A percentile compares a stretch with the other conserved stretches of the same genome.
phyloP scores from a whole-genome alignment of 2,329 filamentous ascomycete species.

The Stagonosporopsis vannaccii region DNA sequence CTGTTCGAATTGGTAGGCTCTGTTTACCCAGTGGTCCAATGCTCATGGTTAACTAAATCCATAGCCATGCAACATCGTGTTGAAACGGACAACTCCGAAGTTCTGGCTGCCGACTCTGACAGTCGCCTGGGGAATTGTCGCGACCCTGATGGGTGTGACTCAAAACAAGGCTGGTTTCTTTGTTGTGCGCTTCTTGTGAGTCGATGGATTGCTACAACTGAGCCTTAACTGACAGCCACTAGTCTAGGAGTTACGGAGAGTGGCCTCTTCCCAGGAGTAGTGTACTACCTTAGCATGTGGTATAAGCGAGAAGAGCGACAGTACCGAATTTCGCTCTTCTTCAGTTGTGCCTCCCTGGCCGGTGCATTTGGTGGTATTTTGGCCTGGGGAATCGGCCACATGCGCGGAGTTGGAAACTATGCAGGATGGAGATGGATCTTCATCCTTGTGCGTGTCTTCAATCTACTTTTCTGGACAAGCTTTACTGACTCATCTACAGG shows the following conservation, averaged over 20 bases:
- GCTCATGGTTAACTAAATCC: neutral
- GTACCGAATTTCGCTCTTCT: conserved; percentile 67
- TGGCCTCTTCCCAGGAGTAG: conserved; percentile 50
- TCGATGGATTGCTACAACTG: neutral
- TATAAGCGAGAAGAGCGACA: conserved; percentile 67
- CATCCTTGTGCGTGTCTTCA: conserved; percentile 41
- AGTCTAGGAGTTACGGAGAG: conserved; percentile 47
- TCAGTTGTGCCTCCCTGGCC: conserved; percentile 64
- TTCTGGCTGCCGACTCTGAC: conserved; percentile 59
- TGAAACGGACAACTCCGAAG: conserved; percentile 66
- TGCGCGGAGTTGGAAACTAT: conserved; percentile 62
- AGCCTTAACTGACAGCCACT: conserved; percentile 4
- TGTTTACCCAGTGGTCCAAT: neutral
- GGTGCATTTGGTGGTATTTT: conserved; percentile 69
- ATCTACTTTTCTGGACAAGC: neutral
- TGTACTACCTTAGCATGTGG: conserved; percentile 69
- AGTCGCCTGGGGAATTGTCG: conserved; percentile 56
- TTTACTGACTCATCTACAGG: conserved; percentile 30
- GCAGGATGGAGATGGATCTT: conserved; percentile 53
- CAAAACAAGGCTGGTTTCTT: conserved; percentile 57
- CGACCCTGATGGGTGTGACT: conserved; percentile 60
- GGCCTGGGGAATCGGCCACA: conserved; percentile 66
- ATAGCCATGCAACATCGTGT: conserved; percentile 25
- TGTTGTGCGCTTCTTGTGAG: conserved; percentile 56
- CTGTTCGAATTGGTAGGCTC: conserved; percentile 54